Conservation (phyloP, 805 yeast species). For the Monosporozyma aquatica region DNA sequence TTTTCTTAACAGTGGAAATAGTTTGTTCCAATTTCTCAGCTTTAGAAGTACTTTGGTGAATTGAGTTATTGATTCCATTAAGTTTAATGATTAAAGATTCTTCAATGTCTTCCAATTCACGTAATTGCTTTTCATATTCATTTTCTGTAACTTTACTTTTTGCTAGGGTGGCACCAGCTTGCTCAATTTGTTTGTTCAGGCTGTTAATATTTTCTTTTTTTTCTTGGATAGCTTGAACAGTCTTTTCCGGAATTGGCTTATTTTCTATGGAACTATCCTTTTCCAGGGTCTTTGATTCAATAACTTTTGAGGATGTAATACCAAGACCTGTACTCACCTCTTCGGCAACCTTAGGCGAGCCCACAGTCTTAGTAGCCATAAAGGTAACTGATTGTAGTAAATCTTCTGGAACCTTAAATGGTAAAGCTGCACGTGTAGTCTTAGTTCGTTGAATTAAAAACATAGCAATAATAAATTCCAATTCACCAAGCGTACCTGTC, state of each 20-base stretch:
- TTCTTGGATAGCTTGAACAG: not conserved
- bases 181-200: constrained; percentile 1
- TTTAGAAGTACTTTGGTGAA: constrained; percentile 2
- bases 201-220: not conserved
- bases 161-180: not conserved
- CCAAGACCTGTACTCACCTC: not conserved
- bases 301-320: too few relatives aligned
- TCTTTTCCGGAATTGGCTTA: constrained; percentile 2
- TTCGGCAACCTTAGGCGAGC: not conserved
- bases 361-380: not conserved
- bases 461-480: constrained; percentile 89
- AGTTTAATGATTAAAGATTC: constrained; percentile 4
- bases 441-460: constrained; percentile 76
- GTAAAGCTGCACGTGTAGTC: constrained; percentile 41
- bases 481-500: constrained; percentile 64
- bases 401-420: constrained; percentile 27
- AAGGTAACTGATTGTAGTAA: constrained; percentile 6
- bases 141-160: not conserved
- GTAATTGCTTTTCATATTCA: constrained; percentile 1
- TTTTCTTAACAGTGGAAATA: constrained; percentile 4
- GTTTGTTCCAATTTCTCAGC: constrained; percentile 1
- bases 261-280: too few relatives aligned
- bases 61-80: not conserved
- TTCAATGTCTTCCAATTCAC: constrained; percentile 4
- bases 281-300: too few relatives aligned